Percentiles rank a stretch among this genome's conserved stretches.
Conservation (phyloP, 352 stramenopile species). For the Phytopythium litorale region DNA sequence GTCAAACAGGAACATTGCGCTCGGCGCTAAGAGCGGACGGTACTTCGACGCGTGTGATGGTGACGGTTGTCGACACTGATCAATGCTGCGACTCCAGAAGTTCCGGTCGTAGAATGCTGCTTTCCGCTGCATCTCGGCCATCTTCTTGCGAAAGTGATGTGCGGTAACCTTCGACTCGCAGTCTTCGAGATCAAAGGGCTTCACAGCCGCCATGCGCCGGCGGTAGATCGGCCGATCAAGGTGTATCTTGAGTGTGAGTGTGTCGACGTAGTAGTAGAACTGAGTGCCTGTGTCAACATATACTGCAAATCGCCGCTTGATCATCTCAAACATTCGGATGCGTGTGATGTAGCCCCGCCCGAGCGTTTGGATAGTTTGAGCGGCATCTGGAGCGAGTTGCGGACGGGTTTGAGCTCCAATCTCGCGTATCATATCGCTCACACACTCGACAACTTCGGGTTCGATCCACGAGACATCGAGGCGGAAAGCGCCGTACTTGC, state of each 20-base stretch:
- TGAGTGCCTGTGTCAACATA: constrained; percentile 38
- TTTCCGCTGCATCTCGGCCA: constrained; percentile 35
- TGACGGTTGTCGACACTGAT: not conserved
- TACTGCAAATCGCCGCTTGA: constrained; percentile 34
- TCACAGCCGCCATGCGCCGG: constrained; percentile 20
- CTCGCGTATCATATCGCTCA: constrained; percentile 38
- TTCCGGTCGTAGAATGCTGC: constrained; percentile 34
- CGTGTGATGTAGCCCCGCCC: constrained; percentile 34
- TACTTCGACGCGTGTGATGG: constrained; percentile 4
- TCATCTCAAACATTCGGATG: constrained; percentile 22
- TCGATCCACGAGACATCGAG: constrained; percentile 68
- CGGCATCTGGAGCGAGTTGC: constrained; percentile 37
- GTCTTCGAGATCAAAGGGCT: constrained; percentile 40
- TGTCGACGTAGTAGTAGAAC: constrained; percentile 66
- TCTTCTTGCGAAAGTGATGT: constrained; percentile 39
- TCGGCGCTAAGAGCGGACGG: constrained; percentile 19
- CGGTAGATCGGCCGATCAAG: constrained; percentile 42
- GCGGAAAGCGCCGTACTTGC: constrained; percentile 34
- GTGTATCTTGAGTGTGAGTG: constrained; percentile 21
- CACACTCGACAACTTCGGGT: constrained; percentile 49
- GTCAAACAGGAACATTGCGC: constrained; percentile 41
- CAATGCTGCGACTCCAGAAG: constrained; percentile 1
- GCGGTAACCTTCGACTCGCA: constrained; percentile 38
- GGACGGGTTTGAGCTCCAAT: constrained; percentile 23
- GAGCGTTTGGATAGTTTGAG: constrained; percentile 58